phyloP scores from a whole-genome alignment of 2,329 filamentous ascomycete genomes.

The Trichoderma cornu-damae region DNA sequence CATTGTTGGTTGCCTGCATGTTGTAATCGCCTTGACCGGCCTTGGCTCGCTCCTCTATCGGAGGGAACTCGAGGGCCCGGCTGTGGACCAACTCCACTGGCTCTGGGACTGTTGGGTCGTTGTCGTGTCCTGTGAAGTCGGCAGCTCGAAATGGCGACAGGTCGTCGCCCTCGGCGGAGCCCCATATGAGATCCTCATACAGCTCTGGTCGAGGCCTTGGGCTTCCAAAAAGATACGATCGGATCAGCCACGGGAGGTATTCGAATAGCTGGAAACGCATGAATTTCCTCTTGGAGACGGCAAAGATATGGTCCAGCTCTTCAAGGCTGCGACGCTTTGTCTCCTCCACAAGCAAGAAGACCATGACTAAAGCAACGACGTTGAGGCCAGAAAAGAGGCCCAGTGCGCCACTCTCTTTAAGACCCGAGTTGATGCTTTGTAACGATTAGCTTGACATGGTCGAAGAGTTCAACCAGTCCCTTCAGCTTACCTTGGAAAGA shows the following conservation, averaged over 20 bases:
- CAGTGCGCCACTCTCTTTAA: constrained; percentile 34
- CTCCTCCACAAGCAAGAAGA: constrained; percentile 43
- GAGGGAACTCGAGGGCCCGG: neutral
- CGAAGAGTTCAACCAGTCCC: neutral
- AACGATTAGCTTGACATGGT: neutral
- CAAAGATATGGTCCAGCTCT: constrained; percentile 39
- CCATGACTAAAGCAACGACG: constrained; percentile 41
- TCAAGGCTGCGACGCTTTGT: constrained; percentile 39
- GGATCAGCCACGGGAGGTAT: constrained; percentile 36
- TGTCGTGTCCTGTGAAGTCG: neutral
- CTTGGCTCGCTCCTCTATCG: neutral
- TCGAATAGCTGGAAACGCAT: constrained; percentile 32
- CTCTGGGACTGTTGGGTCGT: neutral
- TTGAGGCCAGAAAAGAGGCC: constrained; percentile 46
- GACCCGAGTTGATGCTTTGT: constrained; percentile 23
- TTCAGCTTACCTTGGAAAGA: constrained; percentile 32
- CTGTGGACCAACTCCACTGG: constrained; percentile 14
- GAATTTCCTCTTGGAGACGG: constrained; percentile 35
- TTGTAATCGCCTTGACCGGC: neutral
- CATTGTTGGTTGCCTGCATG: constrained; percentile 15
- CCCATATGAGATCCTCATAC: constrained; percentile 34
- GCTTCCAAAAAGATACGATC: constrained; percentile 25
- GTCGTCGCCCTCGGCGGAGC: constrained; percentile 12
- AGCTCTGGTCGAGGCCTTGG: constrained; percentile 28
- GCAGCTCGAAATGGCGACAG: constrained; percentile 2